Evolutionary conservation across 768 basidiomycete genomes (phyloP).

Genomic region (Xerocomus spinulosus): DNA sequence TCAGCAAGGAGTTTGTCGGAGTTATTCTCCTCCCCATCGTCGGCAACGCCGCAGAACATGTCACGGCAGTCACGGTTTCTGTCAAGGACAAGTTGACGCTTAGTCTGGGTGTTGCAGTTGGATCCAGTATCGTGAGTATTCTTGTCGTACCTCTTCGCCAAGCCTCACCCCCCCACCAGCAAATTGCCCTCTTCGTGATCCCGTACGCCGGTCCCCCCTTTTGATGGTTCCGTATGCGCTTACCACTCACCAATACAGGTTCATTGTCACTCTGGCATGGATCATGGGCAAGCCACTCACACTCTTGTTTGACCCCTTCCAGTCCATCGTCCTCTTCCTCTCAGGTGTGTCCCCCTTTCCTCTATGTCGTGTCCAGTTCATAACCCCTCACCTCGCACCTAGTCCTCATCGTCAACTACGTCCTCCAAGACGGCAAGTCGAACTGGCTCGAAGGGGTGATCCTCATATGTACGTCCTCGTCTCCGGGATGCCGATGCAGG

Average conservation of each 20-base stretch:
- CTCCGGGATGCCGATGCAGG: not conserved
- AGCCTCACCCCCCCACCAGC: slow-evolving; percentile 36
- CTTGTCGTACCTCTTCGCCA: not conserved
- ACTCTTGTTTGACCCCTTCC: slow-evolving; percentile 83
- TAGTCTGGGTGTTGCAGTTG: slow-evolving; percentile 85
- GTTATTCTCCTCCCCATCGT: slow-evolving; percentile 88
- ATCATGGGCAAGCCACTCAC: slow-evolving; percentile 72
- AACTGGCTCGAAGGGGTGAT: slow-evolving; percentile 92
- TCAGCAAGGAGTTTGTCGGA: slow-evolving; percentile 81
- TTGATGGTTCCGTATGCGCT: slow-evolving; percentile 5
- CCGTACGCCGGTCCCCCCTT: slow-evolving; percentile 36
- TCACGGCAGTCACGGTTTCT: slow-evolving; percentile 87
- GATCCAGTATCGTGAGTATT: slow-evolving; percentile 67
- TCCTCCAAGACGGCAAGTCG: slow-evolving; percentile 79
- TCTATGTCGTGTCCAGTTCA: not conserved
- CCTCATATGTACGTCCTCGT: slow-evolving; percentile 50
- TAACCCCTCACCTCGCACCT: not conserved
- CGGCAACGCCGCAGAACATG: slow-evolving; percentile 88
- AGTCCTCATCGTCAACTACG: slow-evolving; percentile 83
- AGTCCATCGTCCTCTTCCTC: slow-evolving; percentile 42
- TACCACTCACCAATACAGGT: slow-evolving; percentile 35
- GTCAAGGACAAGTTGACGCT: slow-evolving; percentile 87
- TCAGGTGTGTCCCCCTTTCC: slow-evolving; percentile 16
- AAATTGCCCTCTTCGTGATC: slow-evolving; percentile 69
- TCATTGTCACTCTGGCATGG: slow-evolving; percentile 79